Evolutionary conservation across 192 early-diverging fungal genomes (phyloP).

Genomic region (Linnemannia elongata): DNA sequence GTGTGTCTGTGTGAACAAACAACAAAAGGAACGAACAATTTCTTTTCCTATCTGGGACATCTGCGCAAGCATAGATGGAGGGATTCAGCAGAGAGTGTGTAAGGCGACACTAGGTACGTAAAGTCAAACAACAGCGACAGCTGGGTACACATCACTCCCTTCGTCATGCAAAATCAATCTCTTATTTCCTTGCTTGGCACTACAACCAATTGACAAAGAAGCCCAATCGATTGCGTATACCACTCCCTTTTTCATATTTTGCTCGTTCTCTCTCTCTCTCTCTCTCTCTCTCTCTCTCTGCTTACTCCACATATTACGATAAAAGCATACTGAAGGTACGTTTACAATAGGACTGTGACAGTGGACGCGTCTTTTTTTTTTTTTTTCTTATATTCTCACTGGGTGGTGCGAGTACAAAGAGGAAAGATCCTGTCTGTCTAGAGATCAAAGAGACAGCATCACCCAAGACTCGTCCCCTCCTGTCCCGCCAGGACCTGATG

Average conservation of each 20-base stretch:
- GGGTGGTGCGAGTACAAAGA: neutral
- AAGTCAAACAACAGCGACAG: too few relatives aligned
- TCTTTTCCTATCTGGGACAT: neutral
- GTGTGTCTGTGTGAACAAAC: too few relatives aligned
- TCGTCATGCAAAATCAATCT: neutral
- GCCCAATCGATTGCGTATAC: neutral
- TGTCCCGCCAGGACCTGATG: constrained; percentile 4
- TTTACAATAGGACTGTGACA: neutral
- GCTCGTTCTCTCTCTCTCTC: neutral
- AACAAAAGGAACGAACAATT: too few relatives aligned
- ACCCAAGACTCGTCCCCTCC: constrained; percentile 19
- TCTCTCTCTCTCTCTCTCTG: neutral
- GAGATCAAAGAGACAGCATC: neutral
- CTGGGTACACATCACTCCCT: too few relatives aligned
- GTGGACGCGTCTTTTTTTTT: neutral
- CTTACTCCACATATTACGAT: too few relatives aligned
- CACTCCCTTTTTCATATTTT: neutral
- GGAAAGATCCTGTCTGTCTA: neutral
- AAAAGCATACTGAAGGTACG: too few relatives aligned
- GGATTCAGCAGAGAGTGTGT: too few relatives aligned
- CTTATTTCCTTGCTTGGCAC: neutral
- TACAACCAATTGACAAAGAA: neutral
- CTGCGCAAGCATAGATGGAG: neutral
- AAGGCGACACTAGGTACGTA: too few relatives aligned
- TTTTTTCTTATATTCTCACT: neutral